A percentile compares a stretch with the other conserved stretches of the same genome.
Conservation (phyloP, 2,329 filamentous ascomycete genomes). For the Colletotrichum caudatum region DNA sequence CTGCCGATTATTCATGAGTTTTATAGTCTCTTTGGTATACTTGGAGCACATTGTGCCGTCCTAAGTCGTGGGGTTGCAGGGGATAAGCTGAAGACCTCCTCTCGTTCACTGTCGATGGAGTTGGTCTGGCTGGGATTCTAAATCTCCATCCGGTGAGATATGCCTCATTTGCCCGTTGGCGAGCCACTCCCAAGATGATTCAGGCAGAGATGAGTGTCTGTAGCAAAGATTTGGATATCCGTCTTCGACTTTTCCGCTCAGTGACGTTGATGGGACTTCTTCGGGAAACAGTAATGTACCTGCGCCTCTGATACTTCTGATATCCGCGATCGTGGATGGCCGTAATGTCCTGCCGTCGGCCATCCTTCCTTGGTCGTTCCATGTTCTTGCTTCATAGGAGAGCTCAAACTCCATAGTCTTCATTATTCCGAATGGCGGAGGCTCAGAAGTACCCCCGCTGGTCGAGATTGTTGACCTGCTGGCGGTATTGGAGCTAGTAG, state of each 20-base stretch:
- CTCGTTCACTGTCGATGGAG: background rate
- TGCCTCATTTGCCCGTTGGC: background rate
- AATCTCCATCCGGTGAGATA: background rate
- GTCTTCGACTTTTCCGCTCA: background rate
- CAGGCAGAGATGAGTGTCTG: conserved; percentile 14
- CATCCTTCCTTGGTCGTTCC: conserved; percentile 2
- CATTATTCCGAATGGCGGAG: conserved; percentile 30
- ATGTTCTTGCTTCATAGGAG: conserved; percentile 29
- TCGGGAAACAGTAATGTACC: background rate
- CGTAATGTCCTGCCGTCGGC: conserved; percentile 3
- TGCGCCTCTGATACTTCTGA: conserved; percentile 10
- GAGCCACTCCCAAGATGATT: conserved; percentile 2
- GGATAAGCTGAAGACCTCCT: too few species aligned
- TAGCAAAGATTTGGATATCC: too few species aligned
- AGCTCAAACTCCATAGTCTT: conserved; percentile 38
- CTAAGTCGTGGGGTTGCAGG: background rate
- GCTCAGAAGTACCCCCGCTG: background rate
- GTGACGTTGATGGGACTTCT: background rate
- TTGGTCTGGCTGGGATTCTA: background rate
- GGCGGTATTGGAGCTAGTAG: background rate
- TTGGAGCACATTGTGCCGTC: background rate
- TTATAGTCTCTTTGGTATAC: background rate
- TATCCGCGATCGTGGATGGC: conserved; percentile 18
- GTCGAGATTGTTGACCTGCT: background rate
- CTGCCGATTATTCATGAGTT: background rate